Conservation (phyloP, 2,329 filamentous ascomycete genomes). For the Diplodia seriata region DNA sequence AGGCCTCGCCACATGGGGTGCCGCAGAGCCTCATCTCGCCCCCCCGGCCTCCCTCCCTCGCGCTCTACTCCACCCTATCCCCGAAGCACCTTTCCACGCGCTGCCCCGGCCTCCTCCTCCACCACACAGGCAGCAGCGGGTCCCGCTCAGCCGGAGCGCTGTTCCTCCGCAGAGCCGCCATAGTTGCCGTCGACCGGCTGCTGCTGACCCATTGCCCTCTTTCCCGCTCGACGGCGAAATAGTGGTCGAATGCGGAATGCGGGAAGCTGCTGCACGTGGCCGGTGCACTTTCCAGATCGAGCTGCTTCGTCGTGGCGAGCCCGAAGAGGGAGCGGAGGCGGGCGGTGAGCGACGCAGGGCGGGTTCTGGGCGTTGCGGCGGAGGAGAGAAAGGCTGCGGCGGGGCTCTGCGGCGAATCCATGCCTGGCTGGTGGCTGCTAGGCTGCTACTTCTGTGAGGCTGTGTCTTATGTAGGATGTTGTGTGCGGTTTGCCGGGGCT, state of each 20-base stretch:
- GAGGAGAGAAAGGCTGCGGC: not conserved
- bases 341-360: not conserved
- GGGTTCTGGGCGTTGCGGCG: not conserved
- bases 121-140: slow-evolving; percentile 3
- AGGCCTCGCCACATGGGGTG: no score
- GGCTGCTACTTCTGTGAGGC: not conserved
- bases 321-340: not conserved
- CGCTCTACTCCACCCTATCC: not conserved
- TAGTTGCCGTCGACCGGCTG: not conserved
- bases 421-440: not conserved
- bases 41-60: no score
- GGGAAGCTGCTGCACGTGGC: not conserved
- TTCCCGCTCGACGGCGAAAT: not conserved
- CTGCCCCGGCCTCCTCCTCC: not conserved
- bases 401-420: not conserved
- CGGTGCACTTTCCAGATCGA: not conserved
- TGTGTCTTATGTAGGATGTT: not conserved
- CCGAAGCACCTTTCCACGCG: not conserved
- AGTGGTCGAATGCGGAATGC: not conserved
- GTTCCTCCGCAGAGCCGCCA: not conserved
- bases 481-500: not conserved
- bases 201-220: not conserved
- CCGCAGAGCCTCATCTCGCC: no score
- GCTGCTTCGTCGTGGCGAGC: not conserved
- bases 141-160: not conserved